A percentile compares a stretch with the other conserved stretches of the same genome.
Conservation (phyloP, 179 eudicot genomes). For the Silene coronaria region DNA sequence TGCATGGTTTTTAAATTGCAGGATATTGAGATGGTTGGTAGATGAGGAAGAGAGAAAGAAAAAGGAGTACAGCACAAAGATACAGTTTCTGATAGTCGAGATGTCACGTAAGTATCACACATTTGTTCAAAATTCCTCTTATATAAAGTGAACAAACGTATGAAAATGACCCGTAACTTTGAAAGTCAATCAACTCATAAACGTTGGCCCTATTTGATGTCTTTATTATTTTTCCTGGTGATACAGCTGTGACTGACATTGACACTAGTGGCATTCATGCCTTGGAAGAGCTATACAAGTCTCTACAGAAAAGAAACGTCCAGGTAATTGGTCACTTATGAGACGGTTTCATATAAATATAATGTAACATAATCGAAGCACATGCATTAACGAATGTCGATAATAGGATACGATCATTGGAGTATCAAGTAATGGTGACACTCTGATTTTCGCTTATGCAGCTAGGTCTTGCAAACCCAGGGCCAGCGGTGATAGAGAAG, state of each 20-base stretch:
- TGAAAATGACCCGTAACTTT: too few relatives aligned
- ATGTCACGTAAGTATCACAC: conserved; percentile 75
- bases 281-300: conserved; percentile 60
- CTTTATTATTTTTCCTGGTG: conserved; percentile 10
- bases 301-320: conserved; percentile 61
- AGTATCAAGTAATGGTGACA: background rate
- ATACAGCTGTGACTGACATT: conserved; percentile 84
- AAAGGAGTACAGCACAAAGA: conserved; percentile 34
- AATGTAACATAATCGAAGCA: too few relatives aligned
- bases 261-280: conserved; percentile 96
- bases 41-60: conserved; percentile 46
- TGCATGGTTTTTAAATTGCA: conserved; percentile 17
- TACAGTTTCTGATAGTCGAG: conserved; percentile 57
- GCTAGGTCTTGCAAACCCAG: conserved; percentile 81
- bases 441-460: conserved; percentile 16
- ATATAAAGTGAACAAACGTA: too few relatives aligned
- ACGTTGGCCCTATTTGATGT: background rate
- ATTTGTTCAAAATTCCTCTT: too few relatives aligned
- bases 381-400: too few relatives aligned
- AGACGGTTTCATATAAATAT: too few relatives aligned
- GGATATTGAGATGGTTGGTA: conserved; percentile 55
- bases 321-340: conserved; percentile 42
- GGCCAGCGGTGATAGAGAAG: conserved; percentile 64
- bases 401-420: too few relatives aligned
- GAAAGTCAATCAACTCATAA: background rate